Base-by-base conservation (phyloP, 495 filamentous ascomycete species). In the Penicillium parvum region DNA sequence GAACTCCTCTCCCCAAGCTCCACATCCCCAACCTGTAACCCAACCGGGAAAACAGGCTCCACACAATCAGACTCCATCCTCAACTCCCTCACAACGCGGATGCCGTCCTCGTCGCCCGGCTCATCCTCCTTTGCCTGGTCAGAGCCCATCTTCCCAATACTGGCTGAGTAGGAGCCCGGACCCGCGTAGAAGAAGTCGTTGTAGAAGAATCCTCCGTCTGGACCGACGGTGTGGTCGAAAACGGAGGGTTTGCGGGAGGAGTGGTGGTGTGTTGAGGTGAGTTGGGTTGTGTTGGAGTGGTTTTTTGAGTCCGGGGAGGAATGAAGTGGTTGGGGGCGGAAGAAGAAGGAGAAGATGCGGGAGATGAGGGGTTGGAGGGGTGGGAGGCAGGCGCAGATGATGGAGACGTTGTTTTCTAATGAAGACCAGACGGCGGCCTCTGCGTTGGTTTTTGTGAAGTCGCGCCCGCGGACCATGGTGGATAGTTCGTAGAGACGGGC, bases 341-440 rank as follows among this genome's bases (percentile, higher is more conserved):
- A 61, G 46, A 29, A 62, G 32, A 26, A 58, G 33, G 89, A 88
- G 37, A 89, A 71, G 40, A 88, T 74, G n/a, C 76, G 77, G 15
- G 83, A 78, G 37, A 88, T 68, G 25, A 95, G 68, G 7, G 90
- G 89, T 47, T 90, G 88, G 26, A 95, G 65, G 0, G 82, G 85
- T 7, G 88, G 87, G 10, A 95, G 79, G 53, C 87, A 91, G 34
- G 84, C 86, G 52, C 86, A 90, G 45, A 90, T 81, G 45, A 95
- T 90, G 30, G 87, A 80, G 8, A 75, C 68, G 56, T 90, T 88
- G 55, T 86, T 81, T 65, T 95, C 90, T 35, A 95, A 75, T 20
- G 80, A 82, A 18, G 85, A 90, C 88, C 88, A 96, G 46, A 67
- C 69, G 1, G 74, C 77, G 4, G 71, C 66, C 21, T 66, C 49